Evolutionary conservation across 2,329 filamentous ascomycete genomes (phyloP), one percentile per base, ranked within the genome.

Genomic region (Chaetomium strumarium): DNA sequence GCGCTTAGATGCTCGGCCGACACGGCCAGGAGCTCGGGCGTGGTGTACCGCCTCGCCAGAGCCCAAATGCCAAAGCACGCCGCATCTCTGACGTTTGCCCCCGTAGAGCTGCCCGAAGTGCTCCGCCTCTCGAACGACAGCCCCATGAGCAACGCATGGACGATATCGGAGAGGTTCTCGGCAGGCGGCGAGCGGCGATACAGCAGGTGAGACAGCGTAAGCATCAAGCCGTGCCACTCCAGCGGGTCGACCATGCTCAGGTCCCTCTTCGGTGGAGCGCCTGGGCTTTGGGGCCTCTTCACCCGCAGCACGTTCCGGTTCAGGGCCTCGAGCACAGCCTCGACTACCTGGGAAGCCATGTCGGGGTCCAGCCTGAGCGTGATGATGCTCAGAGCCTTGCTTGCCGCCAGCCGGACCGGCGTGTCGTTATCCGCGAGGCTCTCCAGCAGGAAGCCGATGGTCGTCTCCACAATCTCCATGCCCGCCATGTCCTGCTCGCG

Each of bases 21-120:
- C 1, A 95, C 78, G 0, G 75, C 74, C 11, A 86, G 74, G 7
- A 97, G 76, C 67, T 97, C 92, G 0, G 74, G 65, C 0, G 90
- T 96, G 1, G 81, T 84, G 63, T 97, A 99, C 50, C 92, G 85
- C 51, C 93, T 80, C 19, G 92, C 89, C 8, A 97, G 68, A 1
- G 91, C 87, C 93, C 93, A 99, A 20, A 97, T 85, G 7, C 93
- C 93, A 66, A 97, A 99, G 66, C 91, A 96, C 3, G 93, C 90
- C 12, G 93, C 92, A 71, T 99, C 93, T 43, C 93, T 83, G 14
- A 99, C 91, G 61, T 95, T 96, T 1, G 88, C 86, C 2, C 93
- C 93, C 11, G 92, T 76, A 3, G 89, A 91, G 12, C 80, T 83
- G n/a, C 93, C 92, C 3, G 89, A 90, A 0, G 89, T 81, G 42